These are phyloP conservation scores for Scutellaria baicalensis DNA, from an alignment of 257 asterid species.

Conservation along the genomic window DNA sequence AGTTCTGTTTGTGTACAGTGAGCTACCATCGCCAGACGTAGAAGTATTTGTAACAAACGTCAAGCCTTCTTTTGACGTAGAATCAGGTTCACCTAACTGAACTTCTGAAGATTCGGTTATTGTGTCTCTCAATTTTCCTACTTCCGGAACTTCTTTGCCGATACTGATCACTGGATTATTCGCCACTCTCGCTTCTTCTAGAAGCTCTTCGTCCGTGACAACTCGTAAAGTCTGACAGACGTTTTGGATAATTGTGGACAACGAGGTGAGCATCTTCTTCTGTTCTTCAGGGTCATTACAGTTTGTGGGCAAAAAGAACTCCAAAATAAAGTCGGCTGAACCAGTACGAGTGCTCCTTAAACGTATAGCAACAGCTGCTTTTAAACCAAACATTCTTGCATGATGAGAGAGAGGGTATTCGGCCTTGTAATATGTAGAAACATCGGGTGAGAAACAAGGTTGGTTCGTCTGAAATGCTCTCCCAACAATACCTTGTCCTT, in stretches of 20 bases:
- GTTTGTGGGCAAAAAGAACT: conserved; percentile 68
- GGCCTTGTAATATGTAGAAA: conserved; percentile 60
- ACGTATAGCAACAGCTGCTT: conserved; percentile 86
- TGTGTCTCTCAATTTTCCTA: conserved; percentile 15
- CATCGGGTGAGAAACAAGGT: conserved; percentile 73
- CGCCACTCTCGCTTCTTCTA: conserved; percentile 33
- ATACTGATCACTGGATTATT: conserved; percentile 10
- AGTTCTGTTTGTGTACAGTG: conserved; percentile 19
- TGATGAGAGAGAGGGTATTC: conserved; percentile 95
- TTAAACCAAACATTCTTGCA: conserved; percentile 73
- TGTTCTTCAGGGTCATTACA: conserved; percentile 66
- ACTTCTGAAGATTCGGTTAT: conserved; percentile 15
- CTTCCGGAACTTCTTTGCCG: conserved; percentile 11
- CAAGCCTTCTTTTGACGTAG: conserved; percentile 29
- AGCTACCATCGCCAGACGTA: conserved; percentile 40
- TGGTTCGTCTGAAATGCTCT: conserved; percentile 66
- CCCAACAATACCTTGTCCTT: conserved; percentile 81
- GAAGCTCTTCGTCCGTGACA: conserved; percentile 64
- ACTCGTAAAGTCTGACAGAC: conserved; percentile 61
- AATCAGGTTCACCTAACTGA: conserved; percentile 22
- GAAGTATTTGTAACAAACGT: conserved; percentile 26
- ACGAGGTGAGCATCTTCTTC: conserved; percentile 50
- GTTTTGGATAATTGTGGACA: conserved; percentile 60
- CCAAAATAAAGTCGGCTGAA: conserved; percentile 67
- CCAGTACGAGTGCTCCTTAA: conserved; percentile 61